Conservation (phyloP, 495 filamentous ascomycete species). For the Hypoxylon crocopeplum region DNA sequence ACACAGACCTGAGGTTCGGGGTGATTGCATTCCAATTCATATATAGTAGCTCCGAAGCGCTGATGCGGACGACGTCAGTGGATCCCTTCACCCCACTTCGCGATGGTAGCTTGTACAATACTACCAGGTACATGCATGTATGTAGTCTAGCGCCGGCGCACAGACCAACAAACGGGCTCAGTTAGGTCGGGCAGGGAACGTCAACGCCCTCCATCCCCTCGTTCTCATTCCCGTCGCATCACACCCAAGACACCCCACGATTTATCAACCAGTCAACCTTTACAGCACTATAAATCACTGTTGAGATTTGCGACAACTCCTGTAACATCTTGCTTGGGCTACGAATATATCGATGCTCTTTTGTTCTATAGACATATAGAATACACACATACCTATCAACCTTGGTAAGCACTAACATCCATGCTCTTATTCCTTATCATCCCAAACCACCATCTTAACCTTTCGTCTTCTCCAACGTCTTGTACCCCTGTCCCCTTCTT, state of each 20-base stretch:
- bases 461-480: too few species aligned
- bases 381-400: too few species aligned
- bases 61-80: too few species aligned
- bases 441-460: too few species aligned
- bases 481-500: neutral
- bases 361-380: too few species aligned
- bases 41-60: too few species aligned
- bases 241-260: conserved; percentile 35
- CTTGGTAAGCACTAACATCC: too few species aligned
- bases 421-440: too few species aligned
- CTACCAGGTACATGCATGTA: neutral
- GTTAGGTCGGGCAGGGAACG: conserved; percentile 3
- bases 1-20: too few species aligned
- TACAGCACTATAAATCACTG: conserved; percentile 1
- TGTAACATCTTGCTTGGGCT: neutral
- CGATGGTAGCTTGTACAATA: too few species aligned
- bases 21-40: too few species aligned
- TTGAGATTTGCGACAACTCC: conserved; percentile 17
- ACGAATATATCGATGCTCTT: conserved; percentile 1
- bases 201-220: neutral
- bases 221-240: conserved; percentile 8
- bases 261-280: conserved; percentile 15
- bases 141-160: neutral
- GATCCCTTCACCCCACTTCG: too few species aligned
- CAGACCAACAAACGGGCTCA: conserved; percentile 2